These are phyloP conservation scores for Boletus tylopilopsis DNA, from an alignment of 768 basidiomycete genomes.

Conservation along the genomic window DNA sequence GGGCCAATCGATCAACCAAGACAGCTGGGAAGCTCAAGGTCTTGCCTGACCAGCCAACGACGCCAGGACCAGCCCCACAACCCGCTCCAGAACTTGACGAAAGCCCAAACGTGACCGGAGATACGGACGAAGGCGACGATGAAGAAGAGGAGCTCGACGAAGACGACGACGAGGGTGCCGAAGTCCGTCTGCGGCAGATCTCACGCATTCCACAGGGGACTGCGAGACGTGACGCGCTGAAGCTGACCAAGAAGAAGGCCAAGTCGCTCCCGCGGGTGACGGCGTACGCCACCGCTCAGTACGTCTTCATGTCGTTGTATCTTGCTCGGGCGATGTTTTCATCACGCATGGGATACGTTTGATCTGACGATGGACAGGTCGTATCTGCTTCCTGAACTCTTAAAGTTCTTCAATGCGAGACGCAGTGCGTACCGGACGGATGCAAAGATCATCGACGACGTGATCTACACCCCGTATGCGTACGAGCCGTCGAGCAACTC, in stretches of 20 bases:
- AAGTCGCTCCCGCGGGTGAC: conserved; percentile 91
- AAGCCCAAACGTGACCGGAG: conserved; percentile 47
- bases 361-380: conserved; percentile 52
- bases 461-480: conserved; percentile 89
- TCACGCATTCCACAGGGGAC: conserved; percentile 93
- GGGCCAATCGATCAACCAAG: conserved; percentile 77
- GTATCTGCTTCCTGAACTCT: conserved; percentile 81
- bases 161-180: conserved; percentile 50
- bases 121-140: conserved; percentile 69
- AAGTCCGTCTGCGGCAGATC: conserved; percentile 64
- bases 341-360: too few relatives aligned
- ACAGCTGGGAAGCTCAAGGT: conserved; percentile 85
- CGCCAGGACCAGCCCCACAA: conserved; percentile 31
- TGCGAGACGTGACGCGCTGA: conserved; percentile 85
- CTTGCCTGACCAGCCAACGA: conserved; percentile 78
- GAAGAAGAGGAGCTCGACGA: conserved; percentile 53
- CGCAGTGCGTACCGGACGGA: conserved; percentile 80
- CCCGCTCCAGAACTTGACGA: conserved; percentile 34
- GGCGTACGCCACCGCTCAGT: conserved; percentile 93
- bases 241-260: conserved; percentile 91
- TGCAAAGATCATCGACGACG: conserved; percentile 87
- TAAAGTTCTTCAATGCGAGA: conserved; percentile 87
- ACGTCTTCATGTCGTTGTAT: conserved; percentile 9
- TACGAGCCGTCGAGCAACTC: conserved; percentile 52
- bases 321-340: too few relatives aligned